Conservation (phyloP, 371 early-diverging fungal species). For the Mucor circinelloides region DNA sequence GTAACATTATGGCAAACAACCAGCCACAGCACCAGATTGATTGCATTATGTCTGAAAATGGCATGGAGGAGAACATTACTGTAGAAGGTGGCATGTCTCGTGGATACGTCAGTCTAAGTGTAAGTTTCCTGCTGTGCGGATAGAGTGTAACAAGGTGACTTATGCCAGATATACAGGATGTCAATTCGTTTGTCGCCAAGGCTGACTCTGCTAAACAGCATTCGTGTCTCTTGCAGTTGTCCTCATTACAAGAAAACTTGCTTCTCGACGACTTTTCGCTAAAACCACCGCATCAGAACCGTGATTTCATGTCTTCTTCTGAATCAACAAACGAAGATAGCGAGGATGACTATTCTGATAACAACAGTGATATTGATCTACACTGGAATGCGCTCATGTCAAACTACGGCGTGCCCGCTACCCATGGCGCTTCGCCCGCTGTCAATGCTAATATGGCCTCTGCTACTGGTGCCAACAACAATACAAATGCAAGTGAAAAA, state of each 20-base stretch:
- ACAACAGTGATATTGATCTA: slow-evolving; percentile 11
- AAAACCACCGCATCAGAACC: not conserved
- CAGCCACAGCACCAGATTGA: not conserved
- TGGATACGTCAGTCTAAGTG: slow-evolving; percentile 40
- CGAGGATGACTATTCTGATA: slow-evolving; percentile 28
- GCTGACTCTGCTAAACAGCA: slow-evolving; percentile 35
- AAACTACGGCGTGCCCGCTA: not conserved
- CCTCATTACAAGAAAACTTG: slow-evolving; percentile 1
- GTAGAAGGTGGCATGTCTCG: slow-evolving; percentile 20
- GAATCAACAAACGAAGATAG: slow-evolving; percentile 23
- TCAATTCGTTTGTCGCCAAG: slow-evolving; percentile 48
- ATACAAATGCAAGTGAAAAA: not conserved
- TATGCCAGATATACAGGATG: slow-evolving; percentile 29
- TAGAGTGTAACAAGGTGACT: not conserved
- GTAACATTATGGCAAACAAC: not conserved
- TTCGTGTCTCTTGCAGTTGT: slow-evolving; percentile 17
- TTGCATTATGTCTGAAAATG: slow-evolving; percentile 7
- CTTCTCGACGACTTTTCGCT: not conserved
- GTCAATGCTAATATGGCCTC: not conserved
- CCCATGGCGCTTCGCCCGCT: not conserved
- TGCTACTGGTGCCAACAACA: not conserved
- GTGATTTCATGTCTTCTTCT: slow-evolving; percentile 14
- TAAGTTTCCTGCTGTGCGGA: slow-evolving; percentile 13
- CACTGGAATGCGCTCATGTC: slow-evolving; percentile 7
- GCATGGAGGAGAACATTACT: slow-evolving; percentile 1